These are phyloP conservation scores for Hansenula anomala DNA, from an alignment of 1,139 yeast species.

Conservation along the genomic window DNA sequence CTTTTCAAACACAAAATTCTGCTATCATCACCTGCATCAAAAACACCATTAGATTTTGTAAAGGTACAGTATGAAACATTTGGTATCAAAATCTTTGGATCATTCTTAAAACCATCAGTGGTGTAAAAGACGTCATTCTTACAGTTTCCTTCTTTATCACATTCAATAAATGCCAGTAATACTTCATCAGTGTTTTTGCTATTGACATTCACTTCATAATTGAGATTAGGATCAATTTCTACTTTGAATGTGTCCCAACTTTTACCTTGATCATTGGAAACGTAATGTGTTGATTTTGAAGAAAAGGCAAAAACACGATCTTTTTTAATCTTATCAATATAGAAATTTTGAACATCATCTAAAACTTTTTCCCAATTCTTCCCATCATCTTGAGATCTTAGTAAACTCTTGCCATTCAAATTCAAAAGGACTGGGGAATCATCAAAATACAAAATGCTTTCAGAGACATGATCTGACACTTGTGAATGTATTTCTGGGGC, in stretches of 20 bases:
- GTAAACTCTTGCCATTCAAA: conserved; percentile 30
- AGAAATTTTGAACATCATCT: conserved; percentile 27
- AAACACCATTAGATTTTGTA: conserved; percentile 39
- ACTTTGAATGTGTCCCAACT: conserved; percentile 47
- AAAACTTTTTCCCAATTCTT: conserved; percentile 40
- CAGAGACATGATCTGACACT: conserved; percentile 12
- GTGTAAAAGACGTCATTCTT: conserved; percentile 40
- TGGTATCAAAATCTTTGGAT: conserved; percentile 30
- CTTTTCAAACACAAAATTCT: conserved; percentile 47
- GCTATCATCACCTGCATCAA: conserved; percentile 35
- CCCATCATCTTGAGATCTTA: conserved; percentile 56
- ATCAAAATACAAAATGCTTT: conserved; percentile 40
- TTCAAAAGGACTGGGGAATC: conserved; percentile 48
- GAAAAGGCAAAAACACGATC: conserved; percentile 53
- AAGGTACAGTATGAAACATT: conserved; percentile 42
- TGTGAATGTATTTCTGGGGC: conserved; percentile 18
- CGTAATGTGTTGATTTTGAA: conserved; percentile 36
- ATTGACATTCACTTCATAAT: conserved; percentile 34
- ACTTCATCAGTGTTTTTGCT: conserved; percentile 35
- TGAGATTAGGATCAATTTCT: conserved; percentile 16
- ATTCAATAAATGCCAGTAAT: conserved; percentile 34
- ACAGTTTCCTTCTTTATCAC: conserved; percentile 34
- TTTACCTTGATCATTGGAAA: conserved; percentile 54
- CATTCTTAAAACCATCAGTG: conserved; percentile 45
- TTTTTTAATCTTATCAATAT: conserved; percentile 41